A percentile compares a stretch with the other conserved stretches of the same genome.
These are phyloP conservation scores for Colletotrichum camelliae DNA, from an alignment of 2,329 filamentous ascomycete genomes.

Conservation along the genomic window DNA sequence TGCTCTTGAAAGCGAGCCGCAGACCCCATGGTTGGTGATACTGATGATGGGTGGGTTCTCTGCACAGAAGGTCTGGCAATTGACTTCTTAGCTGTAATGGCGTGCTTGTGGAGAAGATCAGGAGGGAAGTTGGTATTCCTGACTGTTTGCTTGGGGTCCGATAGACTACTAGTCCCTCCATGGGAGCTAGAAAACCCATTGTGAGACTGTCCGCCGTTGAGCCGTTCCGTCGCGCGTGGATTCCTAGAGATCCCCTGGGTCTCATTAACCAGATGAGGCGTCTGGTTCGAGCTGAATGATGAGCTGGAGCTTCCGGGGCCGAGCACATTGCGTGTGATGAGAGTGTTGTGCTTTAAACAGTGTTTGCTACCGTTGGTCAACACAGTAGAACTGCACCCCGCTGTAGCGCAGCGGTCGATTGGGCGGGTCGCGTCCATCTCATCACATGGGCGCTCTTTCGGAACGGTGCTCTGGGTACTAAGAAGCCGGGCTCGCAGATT, in stretches of 20 bases:
- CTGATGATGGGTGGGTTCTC: background rate
- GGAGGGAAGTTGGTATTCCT: background rate
- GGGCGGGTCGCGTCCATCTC: background rate
- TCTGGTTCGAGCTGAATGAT: background rate
- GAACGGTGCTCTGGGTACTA: background rate
- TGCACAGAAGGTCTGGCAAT: background rate
- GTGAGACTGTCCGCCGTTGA: background rate
- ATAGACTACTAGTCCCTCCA: background rate
- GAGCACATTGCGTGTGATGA: background rate
- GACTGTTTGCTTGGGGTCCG: background rate
- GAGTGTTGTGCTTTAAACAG: background rate
- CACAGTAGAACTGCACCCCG: background rate
- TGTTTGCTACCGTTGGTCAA: background rate
- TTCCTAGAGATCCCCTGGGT: background rate
- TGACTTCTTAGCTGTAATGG: constrained; percentile 2
- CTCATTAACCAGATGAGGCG: background rate
- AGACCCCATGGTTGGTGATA: background rate
- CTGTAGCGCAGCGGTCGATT: background rate
- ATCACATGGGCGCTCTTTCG: background rate
- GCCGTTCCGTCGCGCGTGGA: background rate
- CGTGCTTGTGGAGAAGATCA: background rate
- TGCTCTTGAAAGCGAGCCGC: background rate
- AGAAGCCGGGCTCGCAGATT: background rate
- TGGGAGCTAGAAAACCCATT: background rate
- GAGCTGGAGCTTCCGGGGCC: background rate